phyloP scores from a whole-genome alignment of 2,329 filamentous ascomycete species.

The Sporothrix mexicana region DNA sequence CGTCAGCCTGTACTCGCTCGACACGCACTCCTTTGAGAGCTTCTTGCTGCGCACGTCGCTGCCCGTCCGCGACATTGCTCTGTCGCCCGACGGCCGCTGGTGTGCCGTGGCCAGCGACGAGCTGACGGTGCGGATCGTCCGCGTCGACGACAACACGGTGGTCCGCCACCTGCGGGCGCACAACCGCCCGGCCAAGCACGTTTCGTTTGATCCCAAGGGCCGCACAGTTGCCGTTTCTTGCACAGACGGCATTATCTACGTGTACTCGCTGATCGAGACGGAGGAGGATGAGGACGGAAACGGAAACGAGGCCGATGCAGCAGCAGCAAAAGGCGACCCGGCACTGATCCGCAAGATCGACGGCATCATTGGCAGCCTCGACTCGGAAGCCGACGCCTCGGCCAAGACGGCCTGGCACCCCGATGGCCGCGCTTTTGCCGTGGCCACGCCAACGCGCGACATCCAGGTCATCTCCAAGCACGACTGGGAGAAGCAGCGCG shows the following conservation, averaged over 20 bases:
- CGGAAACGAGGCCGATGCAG: neutral
- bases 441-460: slow-evolving; percentile 79
- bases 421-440: slow-evolving; percentile 88
- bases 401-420: slow-evolving; percentile 88
- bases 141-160: slow-evolving; percentile 75
- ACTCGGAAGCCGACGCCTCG: slow-evolving; percentile 77
- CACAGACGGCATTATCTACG: slow-evolving; percentile 85
- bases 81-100: slow-evolving; percentile 84
- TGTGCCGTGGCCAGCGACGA: slow-evolving; percentile 97
- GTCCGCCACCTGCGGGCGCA: slow-evolving; percentile 84
- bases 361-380: slow-evolving; percentile 79
- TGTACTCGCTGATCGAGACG: slow-evolving; percentile 82
- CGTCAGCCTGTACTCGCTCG: slow-evolving; percentile 90
- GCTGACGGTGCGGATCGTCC: slow-evolving; percentile 86
- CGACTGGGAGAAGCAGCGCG: slow-evolving; percentile 86
- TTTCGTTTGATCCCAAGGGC: slow-evolving; percentile 84
- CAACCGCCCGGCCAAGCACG: slow-evolving; percentile 83
- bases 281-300: slow-evolving; percentile 47
- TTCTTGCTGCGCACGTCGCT: slow-evolving; percentile 84
- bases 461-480: slow-evolving; percentile 85
- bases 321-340: slow-evolving; percentile 50
- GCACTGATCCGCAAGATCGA: slow-evolving; percentile 83
- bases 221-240: slow-evolving; percentile 79
- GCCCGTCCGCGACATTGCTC: slow-evolving; percentile 81
- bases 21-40: slow-evolving; percentile 74